Conservation (phyloP, 768 basidiomycete species). For the Dacryopinax primogenitus region DNA sequence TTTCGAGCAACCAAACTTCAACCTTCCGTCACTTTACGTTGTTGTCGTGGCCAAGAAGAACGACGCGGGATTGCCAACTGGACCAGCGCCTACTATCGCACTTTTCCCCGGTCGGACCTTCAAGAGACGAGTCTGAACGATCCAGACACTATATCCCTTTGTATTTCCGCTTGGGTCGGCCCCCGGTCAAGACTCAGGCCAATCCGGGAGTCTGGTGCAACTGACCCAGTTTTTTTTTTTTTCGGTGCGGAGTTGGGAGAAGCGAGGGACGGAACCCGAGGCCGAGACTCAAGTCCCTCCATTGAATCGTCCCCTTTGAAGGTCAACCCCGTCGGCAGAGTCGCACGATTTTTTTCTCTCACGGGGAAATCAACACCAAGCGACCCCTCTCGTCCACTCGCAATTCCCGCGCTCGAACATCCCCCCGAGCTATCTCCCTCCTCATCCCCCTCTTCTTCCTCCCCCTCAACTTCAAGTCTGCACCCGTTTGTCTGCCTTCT, state of each 20-base stretch:
- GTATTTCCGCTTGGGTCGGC: slow-evolving; percentile 2
- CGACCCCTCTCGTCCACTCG: not conserved
- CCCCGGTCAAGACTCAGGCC: not conserved
- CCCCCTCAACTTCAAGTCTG: not conserved
- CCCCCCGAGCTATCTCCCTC: not conserved
- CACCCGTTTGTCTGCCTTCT: not conserved
- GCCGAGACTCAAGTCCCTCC: not conserved
- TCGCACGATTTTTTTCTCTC: no score
- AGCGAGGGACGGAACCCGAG: slow-evolving; percentile 5
- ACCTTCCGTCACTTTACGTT: slow-evolving; percentile 6
- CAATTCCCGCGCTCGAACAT: not conserved
- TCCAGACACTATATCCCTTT: not conserved
- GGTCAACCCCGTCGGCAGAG: no score
- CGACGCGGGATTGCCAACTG: slow-evolving; percentile 1
- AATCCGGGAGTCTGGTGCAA: not conserved
- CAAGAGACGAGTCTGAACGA: no score
- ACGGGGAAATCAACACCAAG: no score
- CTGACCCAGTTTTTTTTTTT: not conserved
- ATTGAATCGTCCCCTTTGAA: not conserved
- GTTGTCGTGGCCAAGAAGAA: not conserved
- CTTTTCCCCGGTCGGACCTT: not conserved
- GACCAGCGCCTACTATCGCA: not conserved
- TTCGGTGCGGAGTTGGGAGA: slow-evolving; percentile 1
- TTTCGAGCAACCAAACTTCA: not conserved
- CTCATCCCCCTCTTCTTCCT: not conserved